Evolutionary conservation across 306 rosid species (phyloP), one percentile per base, ranked within the genome.

Genomic region (Vigna angularis): DNA sequence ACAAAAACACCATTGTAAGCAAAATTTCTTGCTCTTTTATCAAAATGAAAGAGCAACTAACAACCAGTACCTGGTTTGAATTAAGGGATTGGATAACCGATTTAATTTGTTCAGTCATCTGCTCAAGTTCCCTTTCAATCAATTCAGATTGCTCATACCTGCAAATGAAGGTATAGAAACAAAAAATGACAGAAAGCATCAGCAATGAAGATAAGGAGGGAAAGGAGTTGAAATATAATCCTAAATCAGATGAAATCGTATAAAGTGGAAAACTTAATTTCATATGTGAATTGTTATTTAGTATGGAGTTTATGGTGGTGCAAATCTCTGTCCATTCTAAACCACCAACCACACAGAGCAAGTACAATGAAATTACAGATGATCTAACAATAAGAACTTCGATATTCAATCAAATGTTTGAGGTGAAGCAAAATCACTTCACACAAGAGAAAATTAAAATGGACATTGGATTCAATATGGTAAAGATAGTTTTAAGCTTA

Each of bases 91-190:
- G 88, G 79, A 94, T 94, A 70, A 90, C 86, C 80, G 97, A 85
- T 84, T 92, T 94, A 77, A 92, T 94, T 75, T 94, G 97, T 61
- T 92, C 97, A 42, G 97, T 89, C 97, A 94, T 93, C 86, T 94
- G 97, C 86, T 94, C 97, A 45, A 92, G 82, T 75, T 90, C 98
- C 85, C 95, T 89, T 85, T 94, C 98, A 72, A 94, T 83, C 77
- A 88, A 80, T 88, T 94, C 98, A 79, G 95, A 86, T 72, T 92
- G 98, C 79, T 90, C 98, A 62, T 94, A 94, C 97, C 98, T 94
- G 79, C 74, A 81, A 78, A 38, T 28, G 3, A 65, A 75, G 24
- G 11, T 38, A 64, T 45, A 42, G 50, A 11, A 36, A 0, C 0
- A 38, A 51, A 40, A 42, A 51, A 70, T 56, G 40, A 55, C 56